These are phyloP conservation scores for Amanita muscaria DNA, from an alignment of 768 basidiomycete species.

Conservation along the genomic window DNA sequence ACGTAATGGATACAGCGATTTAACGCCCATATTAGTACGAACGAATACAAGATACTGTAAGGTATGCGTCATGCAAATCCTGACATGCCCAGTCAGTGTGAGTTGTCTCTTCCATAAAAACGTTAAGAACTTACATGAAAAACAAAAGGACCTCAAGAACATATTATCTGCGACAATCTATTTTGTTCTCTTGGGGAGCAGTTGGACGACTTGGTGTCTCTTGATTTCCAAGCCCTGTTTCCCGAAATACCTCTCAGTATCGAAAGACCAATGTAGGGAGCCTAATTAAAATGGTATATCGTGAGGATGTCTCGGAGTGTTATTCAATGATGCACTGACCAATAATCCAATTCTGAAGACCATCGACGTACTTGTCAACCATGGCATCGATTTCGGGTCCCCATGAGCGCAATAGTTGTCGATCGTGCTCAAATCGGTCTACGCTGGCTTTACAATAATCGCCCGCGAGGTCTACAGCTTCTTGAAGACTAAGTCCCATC, in stretches of 20 bases:
- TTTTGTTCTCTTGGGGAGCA: slow-evolving; percentile 26
- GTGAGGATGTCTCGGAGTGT: background rate
- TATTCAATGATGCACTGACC: slow-evolving; percentile 5
- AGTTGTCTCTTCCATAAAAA: no score
- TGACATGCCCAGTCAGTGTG: no score
- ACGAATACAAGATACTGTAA: no score
- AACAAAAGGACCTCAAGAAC: no score
- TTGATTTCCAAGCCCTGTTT: slow-evolving; percentile 39
- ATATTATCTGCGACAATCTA: background rate
- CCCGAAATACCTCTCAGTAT: slow-evolving; percentile 57
- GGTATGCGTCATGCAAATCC: no score
- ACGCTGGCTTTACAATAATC: slow-evolving; percentile 51
- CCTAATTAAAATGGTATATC: slow-evolving; percentile 18
- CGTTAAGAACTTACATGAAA: no score
- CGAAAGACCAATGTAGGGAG: slow-evolving; percentile 57
- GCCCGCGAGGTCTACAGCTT: slow-evolving; percentile 56
- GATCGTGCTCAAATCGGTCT: slow-evolving; percentile 40
- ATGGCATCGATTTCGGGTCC: slow-evolving; percentile 46
- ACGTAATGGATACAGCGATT: no score
- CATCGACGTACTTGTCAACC: slow-evolving; percentile 45
- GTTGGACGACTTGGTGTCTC: slow-evolving; percentile 33
- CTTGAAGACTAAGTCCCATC: slow-evolving; percentile 46
- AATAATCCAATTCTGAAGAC: slow-evolving; percentile 57
- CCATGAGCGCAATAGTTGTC: slow-evolving; percentile 45
- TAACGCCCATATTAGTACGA: no score